Evolutionary conservation across 495 filamentous ascomycete species (phyloP).

Genomic region (Penicillium simplicissimum): DNA sequence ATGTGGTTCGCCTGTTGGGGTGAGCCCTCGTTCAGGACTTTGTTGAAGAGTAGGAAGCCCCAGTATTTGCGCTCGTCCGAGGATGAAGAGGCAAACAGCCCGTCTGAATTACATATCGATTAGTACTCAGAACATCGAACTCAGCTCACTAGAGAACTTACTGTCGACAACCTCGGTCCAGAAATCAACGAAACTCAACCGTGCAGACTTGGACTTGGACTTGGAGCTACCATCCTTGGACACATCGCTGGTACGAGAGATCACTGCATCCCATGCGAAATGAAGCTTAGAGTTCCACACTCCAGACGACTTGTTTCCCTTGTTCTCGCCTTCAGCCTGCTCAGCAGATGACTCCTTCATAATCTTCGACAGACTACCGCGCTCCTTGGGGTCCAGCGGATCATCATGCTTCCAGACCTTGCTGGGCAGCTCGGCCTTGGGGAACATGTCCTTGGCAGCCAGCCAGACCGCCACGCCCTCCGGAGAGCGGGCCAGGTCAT

Average conservation of each 20-base stretch:
- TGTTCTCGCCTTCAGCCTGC: conserved; percentile 46
- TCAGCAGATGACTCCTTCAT: conserved; percentile 72
- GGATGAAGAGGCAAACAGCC: conserved; percentile 74
- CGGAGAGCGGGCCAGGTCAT: conserved; percentile 69
- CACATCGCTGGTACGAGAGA: conserved; percentile 46
- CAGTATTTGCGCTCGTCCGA: conserved; percentile 88
- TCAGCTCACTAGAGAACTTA: conserved; percentile 43
- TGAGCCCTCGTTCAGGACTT: conserved; percentile 58
- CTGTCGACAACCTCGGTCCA: conserved; percentile 90
- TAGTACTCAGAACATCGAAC: not conserved
- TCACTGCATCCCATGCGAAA: conserved; percentile 83
- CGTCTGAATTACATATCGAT: conserved; percentile 42
- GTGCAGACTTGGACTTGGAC: conserved; percentile 38
- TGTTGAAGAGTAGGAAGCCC: conserved; percentile 83
- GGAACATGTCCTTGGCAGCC: conserved; percentile 60
- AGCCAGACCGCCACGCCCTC: conserved; percentile 93
- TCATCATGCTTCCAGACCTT: conserved; percentile 71
- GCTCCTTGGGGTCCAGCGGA: conserved; percentile 67
- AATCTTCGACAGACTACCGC: conserved; percentile 64
- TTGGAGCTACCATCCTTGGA: conserved; percentile 29
- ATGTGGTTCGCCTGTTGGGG: conserved; percentile 52
- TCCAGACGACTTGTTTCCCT: conserved; percentile 58
- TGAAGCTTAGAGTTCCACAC: conserved; percentile 78
- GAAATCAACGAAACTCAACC: conserved; percentile 66
- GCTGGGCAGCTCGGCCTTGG: conserved; percentile 60